These are phyloP conservation scores for Pleurotus eryngii DNA, from an alignment of 768 basidiomycete species.

Conservation along the genomic window DNA sequence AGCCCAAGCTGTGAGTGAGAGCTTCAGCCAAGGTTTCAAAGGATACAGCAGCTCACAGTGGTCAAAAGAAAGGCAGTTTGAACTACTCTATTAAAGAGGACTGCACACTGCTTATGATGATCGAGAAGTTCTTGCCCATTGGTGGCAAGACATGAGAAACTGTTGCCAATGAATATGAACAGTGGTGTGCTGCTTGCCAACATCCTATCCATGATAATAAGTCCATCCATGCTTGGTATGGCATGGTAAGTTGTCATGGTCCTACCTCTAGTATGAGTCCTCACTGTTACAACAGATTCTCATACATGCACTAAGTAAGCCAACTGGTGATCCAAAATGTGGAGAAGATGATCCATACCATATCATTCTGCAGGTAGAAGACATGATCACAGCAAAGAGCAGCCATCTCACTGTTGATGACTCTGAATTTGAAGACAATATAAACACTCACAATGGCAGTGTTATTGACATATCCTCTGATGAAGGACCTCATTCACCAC, in stretches of 20 bases:
- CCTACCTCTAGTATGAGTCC: background rate
- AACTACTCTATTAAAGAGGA: constrained; percentile 19
- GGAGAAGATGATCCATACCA: constrained; percentile 12
- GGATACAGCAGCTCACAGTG: background rate
- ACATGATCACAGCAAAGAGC: too few species aligned
- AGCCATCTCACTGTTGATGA: too few species aligned
- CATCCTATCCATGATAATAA: constrained; percentile 10
- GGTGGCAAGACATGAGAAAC: constrained; percentile 17
- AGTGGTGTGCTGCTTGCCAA: constrained; percentile 14
- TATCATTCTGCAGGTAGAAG: constrained; percentile 10
- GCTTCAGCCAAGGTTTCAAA: background rate
- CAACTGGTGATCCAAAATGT: constrained; percentile 23
- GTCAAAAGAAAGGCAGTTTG: constrained; percentile 12
- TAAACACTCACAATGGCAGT: too few species aligned
- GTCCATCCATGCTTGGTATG: constrained; percentile 22
- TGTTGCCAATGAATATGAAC: constrained; percentile 10
- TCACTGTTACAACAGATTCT: constrained; percentile 13
- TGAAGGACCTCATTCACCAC: too few species aligned
- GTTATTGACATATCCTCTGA: too few species aligned
- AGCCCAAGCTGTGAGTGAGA: background rate
- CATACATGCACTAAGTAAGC: constrained; percentile 18
- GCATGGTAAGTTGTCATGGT: constrained; percentile 14
- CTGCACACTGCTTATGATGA: constrained; percentile 12
- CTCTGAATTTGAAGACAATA: too few species aligned
- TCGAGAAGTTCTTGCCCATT: constrained; percentile 15